These are phyloP conservation scores for Calonectria pseudoturangicola DNA, from an alignment of 2,329 filamentous ascomycete genomes.

Conservation along the genomic window DNA sequence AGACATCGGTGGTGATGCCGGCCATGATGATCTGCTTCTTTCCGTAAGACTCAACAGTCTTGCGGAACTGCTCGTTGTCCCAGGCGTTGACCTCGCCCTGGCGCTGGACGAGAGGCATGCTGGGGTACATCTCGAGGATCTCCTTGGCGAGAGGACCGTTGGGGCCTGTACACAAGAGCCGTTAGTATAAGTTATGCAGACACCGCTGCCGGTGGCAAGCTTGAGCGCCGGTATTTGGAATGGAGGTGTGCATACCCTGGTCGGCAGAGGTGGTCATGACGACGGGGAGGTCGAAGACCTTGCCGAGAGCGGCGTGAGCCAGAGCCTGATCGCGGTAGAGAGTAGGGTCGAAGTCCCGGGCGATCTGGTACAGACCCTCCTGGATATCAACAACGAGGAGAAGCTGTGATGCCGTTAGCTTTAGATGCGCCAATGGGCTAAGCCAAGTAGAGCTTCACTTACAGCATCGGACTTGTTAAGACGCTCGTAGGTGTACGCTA, in stretches of 20 bases:
- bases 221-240: slow-evolving; percentile 4
- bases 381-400: slow-evolving; percentile 63
- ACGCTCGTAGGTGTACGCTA: slow-evolving; percentile 50
- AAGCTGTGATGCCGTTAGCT: slow-evolving; percentile 47
- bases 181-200: slow-evolving; percentile 50
- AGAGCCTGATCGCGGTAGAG: slow-evolving; percentile 81
- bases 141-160: slow-evolving; percentile 83
- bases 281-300: slow-evolving; percentile 80
- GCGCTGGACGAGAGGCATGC: slow-evolving; percentile 79
- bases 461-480: slow-evolving; percentile 55
- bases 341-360: slow-evolving; percentile 79
- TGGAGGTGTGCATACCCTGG: slow-evolving; percentile 44
- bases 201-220: not conserved
- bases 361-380: slow-evolving; percentile 62
- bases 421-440: rapidly evolving
- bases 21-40: slow-evolving; percentile 83
- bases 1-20: slow-evolving; percentile 85
- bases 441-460: not conserved
- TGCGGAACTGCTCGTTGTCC: slow-evolving; percentile 82
- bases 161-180: slow-evolving; percentile 68
- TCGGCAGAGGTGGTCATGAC: slow-evolving; percentile 83
- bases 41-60: slow-evolving; percentile 78
- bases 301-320: slow-evolving; percentile 79
- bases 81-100: slow-evolving; percentile 85
- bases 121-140: slow-evolving; percentile 80